Base-by-base conservation (phyloP, 1,139 yeast genomes). In the Geotrichum citri-aurantii region DNA sequence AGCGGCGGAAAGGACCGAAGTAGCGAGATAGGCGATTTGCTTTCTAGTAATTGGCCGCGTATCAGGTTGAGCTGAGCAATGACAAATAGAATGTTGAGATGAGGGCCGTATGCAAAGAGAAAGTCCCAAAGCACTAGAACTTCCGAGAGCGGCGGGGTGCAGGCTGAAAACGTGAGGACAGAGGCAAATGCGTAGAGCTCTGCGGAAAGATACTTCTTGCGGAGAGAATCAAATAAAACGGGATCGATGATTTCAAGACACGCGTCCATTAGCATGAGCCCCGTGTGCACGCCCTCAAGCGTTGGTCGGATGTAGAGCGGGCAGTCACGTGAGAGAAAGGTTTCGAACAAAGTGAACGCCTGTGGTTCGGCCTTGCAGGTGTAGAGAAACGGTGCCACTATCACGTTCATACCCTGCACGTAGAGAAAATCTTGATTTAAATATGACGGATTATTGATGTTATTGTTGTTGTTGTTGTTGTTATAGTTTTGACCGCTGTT, bases 151-250 rank as follows among this genome's bases (percentile, higher is more conserved):
- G 97, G 95, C 10, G 96, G 96, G 2, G 96, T 90, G 68, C 96
- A 89, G 4, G 97, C 95, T 60, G 95, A 85, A 54, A 92, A 75
- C 0, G 98, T 91, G 63, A 92, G 75, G 0, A 91, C 89, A 0
- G 95, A 85, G 0, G 97, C 95, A 66, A 91, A 85, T 0, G 96
- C 97, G 71, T 90, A 91, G 42, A 91, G 84, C 68, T 91, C 91
- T 0, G 97, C 92, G 53, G 86, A 84, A 59, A 81, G 69, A 67
- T 86, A 81, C 66, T 86, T 86, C 56, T 86, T 79, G 61, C 80
- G 82, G 53, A 88, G 76, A 65, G 77, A 81, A 48, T 79, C 79
- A 68, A 81, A 84, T 44, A 92, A 77, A 19, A 84, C 83, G 0
- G 91, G 88, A 68, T 91, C 97, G 29, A 91, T 84, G 24, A 84